Evolutionary conservation across 306 rosid species (phyloP).

Genomic region (Erythrophleum fordii): DNA sequence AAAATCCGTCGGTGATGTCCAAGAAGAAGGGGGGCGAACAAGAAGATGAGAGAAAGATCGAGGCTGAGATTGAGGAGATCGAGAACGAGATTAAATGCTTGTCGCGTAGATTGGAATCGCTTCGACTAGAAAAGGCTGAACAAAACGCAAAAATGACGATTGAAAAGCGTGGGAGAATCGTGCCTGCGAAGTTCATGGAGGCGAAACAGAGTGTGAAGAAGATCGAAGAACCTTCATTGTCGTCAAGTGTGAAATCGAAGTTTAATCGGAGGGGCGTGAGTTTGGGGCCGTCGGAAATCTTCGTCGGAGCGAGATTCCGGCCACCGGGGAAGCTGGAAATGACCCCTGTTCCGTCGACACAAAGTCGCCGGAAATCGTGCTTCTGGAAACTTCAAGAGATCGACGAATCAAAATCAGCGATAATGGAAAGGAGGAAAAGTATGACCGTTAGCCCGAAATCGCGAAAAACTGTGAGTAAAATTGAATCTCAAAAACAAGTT

Average conservation of each 20-base stretch:
- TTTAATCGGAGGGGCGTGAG: constrained; percentile 65
- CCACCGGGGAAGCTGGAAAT: constrained; percentile 54
- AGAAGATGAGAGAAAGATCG: constrained; percentile 50
- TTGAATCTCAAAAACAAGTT: constrained; percentile 47
- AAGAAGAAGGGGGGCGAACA: constrained; percentile 18
- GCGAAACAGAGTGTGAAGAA: constrained; percentile 50
- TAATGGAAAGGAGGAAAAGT: constrained; percentile 57
- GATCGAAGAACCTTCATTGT: constrained; percentile 42
- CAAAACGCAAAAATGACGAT: constrained; percentile 40
- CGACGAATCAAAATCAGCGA: constrained; percentile 48
- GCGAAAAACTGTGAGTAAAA: constrained; percentile 49
- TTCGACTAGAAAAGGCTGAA: constrained; percentile 54
- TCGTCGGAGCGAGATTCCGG: constrained; percentile 44
- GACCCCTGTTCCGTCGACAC: constrained; percentile 57
- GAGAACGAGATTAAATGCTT: constrained; percentile 60
- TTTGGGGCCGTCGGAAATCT: constrained; percentile 79
- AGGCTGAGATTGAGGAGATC: constrained; percentile 59
- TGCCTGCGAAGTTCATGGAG: constrained; percentile 62
- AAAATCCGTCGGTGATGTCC: not conserved
- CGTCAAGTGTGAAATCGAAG: constrained; percentile 47
- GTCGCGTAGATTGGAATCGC: constrained; percentile 52
- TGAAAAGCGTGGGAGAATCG: constrained; percentile 56
- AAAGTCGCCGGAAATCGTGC: constrained; percentile 85
- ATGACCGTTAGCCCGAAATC: constrained; percentile 62
- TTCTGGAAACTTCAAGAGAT: constrained; percentile 70